phyloP scores from a whole-genome alignment of 129 eudicot genomes.

The Saussurea involucrata region DNA sequence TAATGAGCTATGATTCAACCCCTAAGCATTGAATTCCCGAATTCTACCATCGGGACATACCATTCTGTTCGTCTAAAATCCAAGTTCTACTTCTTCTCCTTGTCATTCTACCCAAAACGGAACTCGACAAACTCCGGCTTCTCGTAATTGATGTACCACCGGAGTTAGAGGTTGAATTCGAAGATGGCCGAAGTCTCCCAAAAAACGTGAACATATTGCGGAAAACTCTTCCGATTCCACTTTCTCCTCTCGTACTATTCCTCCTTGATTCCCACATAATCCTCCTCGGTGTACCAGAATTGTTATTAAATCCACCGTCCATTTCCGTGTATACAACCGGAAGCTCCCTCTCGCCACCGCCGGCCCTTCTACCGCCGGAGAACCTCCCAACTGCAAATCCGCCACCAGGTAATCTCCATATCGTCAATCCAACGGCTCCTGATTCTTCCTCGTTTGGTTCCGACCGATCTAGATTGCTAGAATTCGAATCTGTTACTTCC shows the following conservation, averaged over 20 bases:
- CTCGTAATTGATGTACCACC: slow-evolving; percentile 17
- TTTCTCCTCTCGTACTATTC: slow-evolving; percentile 34
- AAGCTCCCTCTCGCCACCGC: slow-evolving; percentile 36
- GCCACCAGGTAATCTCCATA: slow-evolving; percentile 81
- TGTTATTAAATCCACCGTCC: slow-evolving; percentile 55
- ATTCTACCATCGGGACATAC: slow-evolving; percentile 46
- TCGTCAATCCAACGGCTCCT: slow-evolving; percentile 49
- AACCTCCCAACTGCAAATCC: slow-evolving; percentile 77
- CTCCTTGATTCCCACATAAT: slow-evolving; percentile 49
- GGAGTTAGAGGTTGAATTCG: slow-evolving; percentile 15
- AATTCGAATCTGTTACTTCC: slow-evolving; percentile 23
- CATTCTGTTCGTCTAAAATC: slow-evolving; percentile 39
- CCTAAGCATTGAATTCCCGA: neutral
- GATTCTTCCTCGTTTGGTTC: slow-evolving; percentile 26
- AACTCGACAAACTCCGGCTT: slow-evolving; percentile 43
- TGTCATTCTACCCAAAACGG: slow-evolving; percentile 47
- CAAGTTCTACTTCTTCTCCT: slow-evolving; percentile 47
- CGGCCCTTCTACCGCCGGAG: slow-evolving; percentile 35
- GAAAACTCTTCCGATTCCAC: slow-evolving; percentile 53
- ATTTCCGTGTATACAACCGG: slow-evolving; percentile 66
- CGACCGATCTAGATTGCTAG: slow-evolving; percentile 2
- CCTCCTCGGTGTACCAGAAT: slow-evolving; percentile 39
- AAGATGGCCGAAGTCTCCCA: slow-evolving; percentile 43
- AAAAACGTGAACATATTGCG: slow-evolving; percentile 56
- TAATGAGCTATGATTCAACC: slow-evolving; percentile 9